phyloP scores from a whole-genome alignment of 306 rosid genomes.

The Cucurbita argyrosperma region DNA sequence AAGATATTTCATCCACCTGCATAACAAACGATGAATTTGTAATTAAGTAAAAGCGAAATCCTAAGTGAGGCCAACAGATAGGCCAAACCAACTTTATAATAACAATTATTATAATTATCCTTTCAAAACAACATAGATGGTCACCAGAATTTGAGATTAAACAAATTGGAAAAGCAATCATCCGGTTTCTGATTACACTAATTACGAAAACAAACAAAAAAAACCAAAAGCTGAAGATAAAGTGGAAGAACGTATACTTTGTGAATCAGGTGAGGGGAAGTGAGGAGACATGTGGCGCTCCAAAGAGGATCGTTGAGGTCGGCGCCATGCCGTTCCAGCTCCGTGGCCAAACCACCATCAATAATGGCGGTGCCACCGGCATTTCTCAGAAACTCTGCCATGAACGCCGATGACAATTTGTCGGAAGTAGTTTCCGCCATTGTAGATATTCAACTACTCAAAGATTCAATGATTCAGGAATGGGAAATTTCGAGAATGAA shows the following conservation, averaged over 20 bases:
- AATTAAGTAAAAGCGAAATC: not conserved
- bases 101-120: not conserved
- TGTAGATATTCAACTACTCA: not conserved
- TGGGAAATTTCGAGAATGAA: not conserved
- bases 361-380: constrained; percentile 59
- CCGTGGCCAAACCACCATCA: constrained; percentile 89
- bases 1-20: not conserved
- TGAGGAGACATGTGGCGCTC: constrained; percentile 85
- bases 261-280: constrained; percentile 64
- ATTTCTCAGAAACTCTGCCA: constrained; percentile 36
- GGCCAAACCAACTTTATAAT: not conserved
- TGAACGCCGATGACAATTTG: constrained; percentile 8
- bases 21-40: not conserved
- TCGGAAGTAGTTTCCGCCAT: not conserved
- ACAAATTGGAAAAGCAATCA: not conserved
- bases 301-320: constrained; percentile 82
- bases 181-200: not conserved
- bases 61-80: not conserved
- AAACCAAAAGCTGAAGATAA: not conserved
- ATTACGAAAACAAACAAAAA: not conserved
- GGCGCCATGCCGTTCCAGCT: constrained; percentile 88
- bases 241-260: constrained; percentile 25
- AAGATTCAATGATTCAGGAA: not conserved
- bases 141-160: not conserved
- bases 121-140: not conserved